Conservation (phyloP, 2,329 filamentous ascomycete genomes). For the Aspergillus quadrilineatus region DNA sequence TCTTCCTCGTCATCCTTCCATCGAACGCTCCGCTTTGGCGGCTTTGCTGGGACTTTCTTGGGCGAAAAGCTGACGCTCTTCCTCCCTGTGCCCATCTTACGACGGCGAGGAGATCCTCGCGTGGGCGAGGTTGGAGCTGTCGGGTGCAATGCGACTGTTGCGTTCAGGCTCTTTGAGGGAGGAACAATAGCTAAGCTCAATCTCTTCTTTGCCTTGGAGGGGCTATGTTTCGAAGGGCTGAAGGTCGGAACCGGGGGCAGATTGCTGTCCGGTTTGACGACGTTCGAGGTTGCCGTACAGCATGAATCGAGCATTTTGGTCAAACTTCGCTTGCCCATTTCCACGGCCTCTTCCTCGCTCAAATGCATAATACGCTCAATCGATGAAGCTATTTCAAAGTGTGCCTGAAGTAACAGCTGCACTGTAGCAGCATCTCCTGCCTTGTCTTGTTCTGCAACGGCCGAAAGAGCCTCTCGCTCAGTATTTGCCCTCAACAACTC, state of each 20-base stretch:
- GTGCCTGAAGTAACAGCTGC: constrained; percentile 80
- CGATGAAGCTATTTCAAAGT: constrained; percentile 86
- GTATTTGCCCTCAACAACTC: constrained; percentile 82
- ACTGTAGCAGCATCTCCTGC: constrained; percentile 72
- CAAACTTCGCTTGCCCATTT: constrained; percentile 74
- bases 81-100: constrained; percentile 61
- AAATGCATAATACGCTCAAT: constrained; percentile 79
- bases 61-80: constrained; percentile 82
- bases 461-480: constrained; percentile 72
- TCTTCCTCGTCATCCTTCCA: constrained; percentile 92
- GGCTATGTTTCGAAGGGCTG: constrained; percentile 66
- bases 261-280: constrained; percentile 85
- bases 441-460: constrained; percentile 82
- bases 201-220: constrained; percentile 70
- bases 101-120: constrained; percentile 76
- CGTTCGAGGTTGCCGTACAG: constrained; percentile 70
- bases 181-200: constrained; percentile 40
- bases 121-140: constrained; percentile 59
- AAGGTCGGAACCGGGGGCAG: constrained; percentile 58
- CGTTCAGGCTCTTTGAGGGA: constrained; percentile 26
- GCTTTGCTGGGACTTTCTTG: constrained; percentile 61
- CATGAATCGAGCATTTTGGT: constrained; percentile 75
- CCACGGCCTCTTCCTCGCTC: constrained; percentile 78
- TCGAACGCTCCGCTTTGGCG: constrained; percentile 75
- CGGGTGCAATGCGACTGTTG: constrained; percentile 33